Evolutionary conservation across 345 rosid genomes (phyloP).

Genomic region (Iberis pinnata): DNA sequence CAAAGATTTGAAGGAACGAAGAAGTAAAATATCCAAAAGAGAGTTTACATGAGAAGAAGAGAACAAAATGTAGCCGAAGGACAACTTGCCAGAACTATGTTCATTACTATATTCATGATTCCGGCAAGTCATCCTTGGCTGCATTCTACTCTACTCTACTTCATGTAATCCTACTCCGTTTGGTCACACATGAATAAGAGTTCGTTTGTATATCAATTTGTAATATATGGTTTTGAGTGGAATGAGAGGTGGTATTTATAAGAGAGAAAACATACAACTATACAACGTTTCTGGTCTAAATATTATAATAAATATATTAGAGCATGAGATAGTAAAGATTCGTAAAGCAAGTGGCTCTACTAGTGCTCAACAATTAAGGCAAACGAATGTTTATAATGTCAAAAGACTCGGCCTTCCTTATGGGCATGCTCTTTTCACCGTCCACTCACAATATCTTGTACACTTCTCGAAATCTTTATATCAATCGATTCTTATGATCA

Average conservation of each 20-base stretch:
- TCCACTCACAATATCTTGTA: slow-evolving; percentile 28
- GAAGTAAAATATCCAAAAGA: slow-evolving; percentile 8
- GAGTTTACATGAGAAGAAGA: slow-evolving; percentile 44
- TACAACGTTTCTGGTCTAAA: slow-evolving; percentile 15
- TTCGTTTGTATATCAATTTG: not conserved
- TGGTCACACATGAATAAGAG: not conserved
- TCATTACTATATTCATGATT: slow-evolving; percentile 1
- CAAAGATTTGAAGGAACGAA: not conserved
- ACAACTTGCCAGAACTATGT: slow-evolving; percentile 39
- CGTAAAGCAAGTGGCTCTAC: slow-evolving; percentile 32
- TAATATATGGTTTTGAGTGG: slow-evolving; percentile 15
- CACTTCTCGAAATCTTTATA: slow-evolving; percentile 16
- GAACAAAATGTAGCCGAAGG: slow-evolving; percentile 47
- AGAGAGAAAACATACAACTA: slow-evolving; percentile 15
- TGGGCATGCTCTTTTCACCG: slow-evolving; percentile 21
- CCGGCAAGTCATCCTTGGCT: slow-evolving; percentile 72
- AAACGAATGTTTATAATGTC: slow-evolving; percentile 23
- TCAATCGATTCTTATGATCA: slow-evolving; percentile 3
- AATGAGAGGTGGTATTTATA: slow-evolving; percentile 21
- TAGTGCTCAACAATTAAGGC: slow-evolving; percentile 29
- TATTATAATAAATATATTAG: slow-evolving; percentile 22
- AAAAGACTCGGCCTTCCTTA: slow-evolving; percentile 28
- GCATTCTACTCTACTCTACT: slow-evolving; percentile 40
- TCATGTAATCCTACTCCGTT: slow-evolving; percentile 31
- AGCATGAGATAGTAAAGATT: slow-evolving; percentile 21